Percentiles rank a stretch among this genome's conserved stretches.
phyloP scores from a whole-genome alignment of 176 grass and related monocot species.

The Musa beccarii region DNA sequence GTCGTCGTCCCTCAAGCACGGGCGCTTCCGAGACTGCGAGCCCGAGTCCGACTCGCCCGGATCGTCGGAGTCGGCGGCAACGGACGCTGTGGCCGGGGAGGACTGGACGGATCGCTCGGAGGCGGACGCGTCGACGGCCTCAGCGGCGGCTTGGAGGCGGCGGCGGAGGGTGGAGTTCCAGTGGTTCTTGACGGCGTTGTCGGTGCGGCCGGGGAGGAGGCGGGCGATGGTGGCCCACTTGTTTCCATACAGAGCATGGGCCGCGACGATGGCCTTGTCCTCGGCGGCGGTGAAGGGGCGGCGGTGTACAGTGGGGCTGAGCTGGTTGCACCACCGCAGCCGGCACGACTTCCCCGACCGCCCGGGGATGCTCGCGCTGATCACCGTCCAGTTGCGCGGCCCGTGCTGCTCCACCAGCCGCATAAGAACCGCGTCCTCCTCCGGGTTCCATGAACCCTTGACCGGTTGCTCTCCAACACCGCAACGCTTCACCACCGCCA shows the following conservation, averaged over 20 bases:
- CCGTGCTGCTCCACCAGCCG: slow-evolving; percentile 37
- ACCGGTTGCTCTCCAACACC: not conserved
- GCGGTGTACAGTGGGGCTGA: slow-evolving; percentile 27
- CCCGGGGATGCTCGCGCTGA: slow-evolving; percentile 19
- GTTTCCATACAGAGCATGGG: slow-evolving; percentile 39
- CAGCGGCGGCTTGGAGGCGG: no score
- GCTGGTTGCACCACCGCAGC: slow-evolving; percentile 48
- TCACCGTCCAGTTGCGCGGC: slow-evolving; percentile 34
- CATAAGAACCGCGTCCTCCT: slow-evolving; percentile 35
- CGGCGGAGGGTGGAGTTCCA: slow-evolving; percentile 51
- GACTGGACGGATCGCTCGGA: not conserved
- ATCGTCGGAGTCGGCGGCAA: not conserved
- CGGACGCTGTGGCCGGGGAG: not conserved
- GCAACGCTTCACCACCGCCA: not conserved
- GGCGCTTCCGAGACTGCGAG: slow-evolving; percentile 12
- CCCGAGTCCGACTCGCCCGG: not conserved
- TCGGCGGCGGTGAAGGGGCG: slow-evolving; percentile 30
- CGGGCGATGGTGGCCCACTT: slow-evolving; percentile 71
- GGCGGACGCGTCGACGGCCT: not conserved
- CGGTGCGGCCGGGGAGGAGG: slow-evolving; percentile 52
- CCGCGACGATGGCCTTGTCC: slow-evolving; percentile 20
- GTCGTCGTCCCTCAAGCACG: not conserved
- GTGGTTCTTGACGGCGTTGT: slow-evolving; percentile 71
- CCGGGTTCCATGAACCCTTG: slow-evolving; percentile 29
- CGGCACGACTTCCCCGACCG: slow-evolving; percentile 45